Evolutionary conservation across 208 protist species (phyloP).

Genomic region (Leptomonas seymouri): DNA sequence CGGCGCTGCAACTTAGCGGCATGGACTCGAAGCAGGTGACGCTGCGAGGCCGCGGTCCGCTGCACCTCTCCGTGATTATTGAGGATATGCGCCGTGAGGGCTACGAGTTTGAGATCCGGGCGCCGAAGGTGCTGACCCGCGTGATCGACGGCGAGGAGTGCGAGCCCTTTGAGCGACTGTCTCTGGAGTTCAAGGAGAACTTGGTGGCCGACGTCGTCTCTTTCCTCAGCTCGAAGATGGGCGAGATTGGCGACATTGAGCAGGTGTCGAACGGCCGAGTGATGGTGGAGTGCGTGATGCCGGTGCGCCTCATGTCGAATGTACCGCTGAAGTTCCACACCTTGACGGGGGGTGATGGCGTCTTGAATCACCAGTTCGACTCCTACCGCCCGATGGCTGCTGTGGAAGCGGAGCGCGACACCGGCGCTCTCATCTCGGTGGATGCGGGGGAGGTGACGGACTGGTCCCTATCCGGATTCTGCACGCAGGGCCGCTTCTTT

Average conservation of each 20-base stretch:
- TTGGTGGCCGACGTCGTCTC: constrained; percentile 80
- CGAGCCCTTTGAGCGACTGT: constrained; percentile 87
- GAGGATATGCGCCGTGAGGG: constrained; percentile 98
- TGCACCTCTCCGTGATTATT: constrained; percentile 98
- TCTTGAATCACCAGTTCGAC: constrained; percentile 91
- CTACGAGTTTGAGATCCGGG: constrained; percentile 96
- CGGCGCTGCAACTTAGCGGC: constrained; percentile 77
- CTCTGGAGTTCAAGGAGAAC: constrained; percentile 81
- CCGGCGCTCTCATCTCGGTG: constrained; percentile 88
- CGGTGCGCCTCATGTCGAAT: constrained; percentile 84
- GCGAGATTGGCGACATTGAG: constrained; percentile 88
- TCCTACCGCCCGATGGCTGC: constrained; percentile 77
- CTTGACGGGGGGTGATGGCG: constrained; percentile 84
- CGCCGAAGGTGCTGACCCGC: constrained; percentile 91
- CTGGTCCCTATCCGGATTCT: constrained; percentile 79
- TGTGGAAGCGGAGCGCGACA: constrained; percentile 68
- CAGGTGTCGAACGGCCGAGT: constrained; percentile 79
- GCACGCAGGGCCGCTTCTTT: constrained; percentile 87
- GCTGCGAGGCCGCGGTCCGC: constrained; percentile 94
- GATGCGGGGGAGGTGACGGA: constrained; percentile 87
- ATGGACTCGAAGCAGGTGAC: constrained; percentile 64
- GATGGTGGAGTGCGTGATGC: constrained; percentile 86
- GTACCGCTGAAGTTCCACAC: constrained; percentile 89
- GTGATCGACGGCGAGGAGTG: constrained; percentile 79
- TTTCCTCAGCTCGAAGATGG: constrained; percentile 88